phyloP scores from a whole-genome alignment of 2,329 filamentous ascomycete species.

The Diaporthe citriasiana region DNA sequence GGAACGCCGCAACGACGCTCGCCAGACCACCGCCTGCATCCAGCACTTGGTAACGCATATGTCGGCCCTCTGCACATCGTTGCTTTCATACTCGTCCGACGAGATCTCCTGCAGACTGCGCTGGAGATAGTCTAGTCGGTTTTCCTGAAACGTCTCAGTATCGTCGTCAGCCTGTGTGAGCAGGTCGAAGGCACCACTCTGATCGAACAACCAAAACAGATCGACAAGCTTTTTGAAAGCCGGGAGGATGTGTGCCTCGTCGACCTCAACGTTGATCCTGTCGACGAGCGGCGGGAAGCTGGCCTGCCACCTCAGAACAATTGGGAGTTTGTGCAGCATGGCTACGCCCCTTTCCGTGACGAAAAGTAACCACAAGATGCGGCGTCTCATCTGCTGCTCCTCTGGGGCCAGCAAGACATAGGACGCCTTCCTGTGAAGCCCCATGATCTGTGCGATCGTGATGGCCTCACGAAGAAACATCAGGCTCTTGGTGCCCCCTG shows the following conservation, averaged over 20 bases:
- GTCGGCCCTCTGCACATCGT: constrained; percentile 64
- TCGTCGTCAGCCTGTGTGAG: constrained; percentile 56
- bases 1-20: constrained; percentile 53
- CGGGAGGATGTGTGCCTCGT: constrained; percentile 60
- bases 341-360: constrained; percentile 65
- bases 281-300: constrained; percentile 52
- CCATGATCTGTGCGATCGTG: constrained; percentile 64
- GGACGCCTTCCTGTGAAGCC: constrained; percentile 59
- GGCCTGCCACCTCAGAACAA: constrained; percentile 58
- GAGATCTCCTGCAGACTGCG: constrained; percentile 58
- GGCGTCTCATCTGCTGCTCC: constrained; percentile 61
- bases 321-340: constrained; percentile 64
- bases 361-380: constrained; percentile 63
- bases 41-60: constrained; percentile 64
- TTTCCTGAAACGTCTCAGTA: constrained; percentile 46
- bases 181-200: constrained; percentile 63
- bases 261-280: constrained; percentile 51
- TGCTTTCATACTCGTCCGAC: constrained; percentile 55
- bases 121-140: constrained; percentile 57
- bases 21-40: constrained; percentile 65
- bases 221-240: constrained; percentile 64
- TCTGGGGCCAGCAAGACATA: constrained; percentile 53
- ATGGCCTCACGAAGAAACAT: constrained; percentile 65
- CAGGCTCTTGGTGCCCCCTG: constrained; percentile 61
- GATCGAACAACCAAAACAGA: constrained; percentile 65